Evolutionary conservation across 495 filamentous ascomycete species (phyloP), one percentile per base, ranked within the genome.

Genomic region (Staphylotrichum tortipilum): DNA sequence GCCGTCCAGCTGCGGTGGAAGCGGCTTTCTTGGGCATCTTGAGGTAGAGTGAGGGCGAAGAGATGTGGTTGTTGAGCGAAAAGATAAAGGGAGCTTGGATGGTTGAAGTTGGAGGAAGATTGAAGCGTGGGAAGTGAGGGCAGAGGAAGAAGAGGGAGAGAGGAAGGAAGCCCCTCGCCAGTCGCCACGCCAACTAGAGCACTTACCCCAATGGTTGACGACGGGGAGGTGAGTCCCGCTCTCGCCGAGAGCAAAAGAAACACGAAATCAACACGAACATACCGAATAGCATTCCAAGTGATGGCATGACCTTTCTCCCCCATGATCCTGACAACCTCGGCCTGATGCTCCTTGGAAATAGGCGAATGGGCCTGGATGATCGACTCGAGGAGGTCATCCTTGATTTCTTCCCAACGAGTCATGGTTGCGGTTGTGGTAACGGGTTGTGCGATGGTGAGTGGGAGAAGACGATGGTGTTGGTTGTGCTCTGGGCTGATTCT

Each of bases 261-360:
- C n/a, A n/a, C n/a, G n/a, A n/a, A n/a, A n/a, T n/a, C 28, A 33
- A 15, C 15, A 30, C 12, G 9, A 38, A 23, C 11, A 60, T 66
- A 66, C 67, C 67, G 56, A 8, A 70, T 63, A 17, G 55, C 64
- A 19, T 70, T 70, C 67, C 67, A 70, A 24, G 15, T 50, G 3
- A 66, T 60, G 10, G 58, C 31, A 30, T 62, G 56, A 4, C 62
- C 59, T 0, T 53, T 49, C 0, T 28, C 23, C 0, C 30, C 30
- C 65, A 70, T 62, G 39, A 53, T 35, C 0, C 14, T 14, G 3
- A 57, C 60, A 10, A 70, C 53, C 0, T 43, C 47, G 3, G 44
- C 52, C 54, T 68, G 63, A 41, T 70, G 54, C 21, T 68, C 64
- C 11, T 54, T 58, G 33, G 39, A 53, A 21, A 65, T 42, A 1